Conservation (phyloP, 495 filamentous ascomycete species). For the Neurospora hispaniola region DNA sequence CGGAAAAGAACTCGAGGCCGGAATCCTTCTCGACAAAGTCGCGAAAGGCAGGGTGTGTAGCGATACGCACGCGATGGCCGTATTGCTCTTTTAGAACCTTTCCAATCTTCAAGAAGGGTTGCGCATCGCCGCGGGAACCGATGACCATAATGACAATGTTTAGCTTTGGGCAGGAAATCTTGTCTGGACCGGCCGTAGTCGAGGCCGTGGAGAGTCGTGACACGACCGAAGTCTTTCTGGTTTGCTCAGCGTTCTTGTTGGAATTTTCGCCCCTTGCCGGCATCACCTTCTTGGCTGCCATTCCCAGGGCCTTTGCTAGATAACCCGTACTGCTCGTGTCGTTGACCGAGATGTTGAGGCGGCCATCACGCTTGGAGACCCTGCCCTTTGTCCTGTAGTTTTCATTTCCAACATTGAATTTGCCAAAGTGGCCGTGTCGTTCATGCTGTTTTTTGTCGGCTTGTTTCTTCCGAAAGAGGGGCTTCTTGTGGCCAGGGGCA, state of each 20-base stretch:
- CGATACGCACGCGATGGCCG: slow-evolving; percentile 67
- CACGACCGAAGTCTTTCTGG: slow-evolving; percentile 5
- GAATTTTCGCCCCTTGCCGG: slow-evolving; percentile 10
- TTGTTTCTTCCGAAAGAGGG: slow-evolving; percentile 1
- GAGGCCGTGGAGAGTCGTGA: slow-evolving; percentile 15
- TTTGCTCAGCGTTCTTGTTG: not conserved
- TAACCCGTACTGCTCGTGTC: slow-evolving; percentile 56
- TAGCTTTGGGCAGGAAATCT: slow-evolving; percentile 35
- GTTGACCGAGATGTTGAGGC: slow-evolving; percentile 59
- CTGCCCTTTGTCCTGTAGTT: slow-evolving; percentile 54
- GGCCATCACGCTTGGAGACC: slow-evolving; percentile 56
- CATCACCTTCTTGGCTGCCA: slow-evolving; percentile 34
- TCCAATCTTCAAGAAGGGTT: slow-evolving; percentile 63
- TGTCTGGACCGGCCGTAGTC: slow-evolving; percentile 5
- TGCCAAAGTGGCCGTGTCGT: slow-evolving; percentile 20
- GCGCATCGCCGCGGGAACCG: slow-evolving; percentile 68
- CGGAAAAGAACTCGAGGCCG: slow-evolving; percentile 67
- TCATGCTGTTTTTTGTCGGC: slow-evolving; percentile 6
- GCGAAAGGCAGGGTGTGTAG: slow-evolving; percentile 64
- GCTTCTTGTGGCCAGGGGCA: not conserved
- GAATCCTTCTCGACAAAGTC: slow-evolving; percentile 53
- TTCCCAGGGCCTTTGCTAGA: slow-evolving; percentile 57
- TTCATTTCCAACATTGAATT: slow-evolving; percentile 50
- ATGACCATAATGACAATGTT: slow-evolving; percentile 77
- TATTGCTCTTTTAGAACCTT: slow-evolving; percentile 49